Conservation (phyloP, 108 stramenopile genomes). For the Fistulifera solaris region DNA sequence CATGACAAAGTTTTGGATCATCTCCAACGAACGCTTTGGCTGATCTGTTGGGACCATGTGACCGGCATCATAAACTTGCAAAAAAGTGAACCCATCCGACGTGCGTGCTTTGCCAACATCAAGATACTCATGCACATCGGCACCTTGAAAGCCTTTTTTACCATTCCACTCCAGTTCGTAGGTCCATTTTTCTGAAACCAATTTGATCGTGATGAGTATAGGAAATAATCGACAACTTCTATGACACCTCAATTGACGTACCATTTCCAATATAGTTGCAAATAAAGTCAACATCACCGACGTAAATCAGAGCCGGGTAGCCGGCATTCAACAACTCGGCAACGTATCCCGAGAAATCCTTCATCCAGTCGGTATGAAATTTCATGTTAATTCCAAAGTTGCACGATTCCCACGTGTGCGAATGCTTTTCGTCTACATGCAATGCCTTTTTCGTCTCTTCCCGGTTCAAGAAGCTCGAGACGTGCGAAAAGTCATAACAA, state of each 20-base stretch:
- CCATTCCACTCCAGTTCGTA: slow-evolving; percentile 81
- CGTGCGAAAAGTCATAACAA: slow-evolving; percentile 90
- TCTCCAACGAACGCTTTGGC: slow-evolving; percentile 72
- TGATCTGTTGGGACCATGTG: slow-evolving; percentile 97
- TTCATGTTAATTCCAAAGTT: slow-evolving; percentile 81
- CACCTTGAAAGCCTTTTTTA: slow-evolving; percentile 72
- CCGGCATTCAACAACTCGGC: slow-evolving; percentile 77
- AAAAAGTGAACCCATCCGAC: slow-evolving; percentile 67
- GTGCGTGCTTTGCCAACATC: slow-evolving; percentile 68
- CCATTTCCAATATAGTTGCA: slow-evolving; percentile 95
- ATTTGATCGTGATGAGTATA: too few relatives aligned
- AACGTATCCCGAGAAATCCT: slow-evolving; percentile 67
- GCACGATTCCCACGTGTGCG: slow-evolving; percentile 64
- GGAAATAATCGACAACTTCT: too few relatives aligned
- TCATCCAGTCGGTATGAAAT: slow-evolving; percentile 92
- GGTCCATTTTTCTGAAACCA: slow-evolving; percentile 48
- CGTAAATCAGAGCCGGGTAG: slow-evolving; percentile 87
- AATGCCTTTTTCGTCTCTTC: slow-evolving; percentile 72
- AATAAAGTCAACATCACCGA: slow-evolving; percentile 96
- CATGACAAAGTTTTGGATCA: slow-evolving; percentile 73
- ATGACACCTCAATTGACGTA: slow-evolving; percentile 45
- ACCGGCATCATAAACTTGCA: slow-evolving; percentile 65
- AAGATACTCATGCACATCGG: slow-evolving; percentile 65
- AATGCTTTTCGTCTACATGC: slow-evolving; percentile 49
- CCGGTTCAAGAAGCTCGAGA: slow-evolving; percentile 76